phyloP scores from a whole-genome alignment of 495 filamentous ascomycete genomes.

The Podospora anserina region DNA sequence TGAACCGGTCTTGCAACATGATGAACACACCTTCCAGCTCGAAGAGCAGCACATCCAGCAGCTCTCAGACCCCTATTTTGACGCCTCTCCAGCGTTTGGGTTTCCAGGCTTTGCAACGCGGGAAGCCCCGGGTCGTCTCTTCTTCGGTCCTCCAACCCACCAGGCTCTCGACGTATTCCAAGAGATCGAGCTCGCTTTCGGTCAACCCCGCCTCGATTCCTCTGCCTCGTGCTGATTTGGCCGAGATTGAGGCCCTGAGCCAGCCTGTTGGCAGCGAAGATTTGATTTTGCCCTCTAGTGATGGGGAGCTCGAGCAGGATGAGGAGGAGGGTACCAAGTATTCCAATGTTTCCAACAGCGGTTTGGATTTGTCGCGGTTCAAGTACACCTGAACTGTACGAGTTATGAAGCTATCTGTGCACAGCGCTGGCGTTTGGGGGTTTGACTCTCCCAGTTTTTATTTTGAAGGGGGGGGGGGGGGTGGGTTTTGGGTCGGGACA shows the following conservation, averaged over 20 bases:
- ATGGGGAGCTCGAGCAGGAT: conserved; percentile 54
- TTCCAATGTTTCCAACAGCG: conserved; percentile 14
- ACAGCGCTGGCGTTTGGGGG: conserved; percentile 4
- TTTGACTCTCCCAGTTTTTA: conserved; percentile 9
- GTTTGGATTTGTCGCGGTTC: conserved; percentile 54
- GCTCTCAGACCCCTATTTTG: conserved; percentile 24
- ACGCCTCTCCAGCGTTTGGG: conserved; percentile 49
- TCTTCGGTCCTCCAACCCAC: conserved; percentile 29
- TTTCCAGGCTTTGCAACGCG: conserved; percentile 40
- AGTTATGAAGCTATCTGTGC: not conserved
- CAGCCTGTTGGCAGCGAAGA: conserved; percentile 68
- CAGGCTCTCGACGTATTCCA: conserved; percentile 24
- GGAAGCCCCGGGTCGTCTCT: conserved; percentile 33
- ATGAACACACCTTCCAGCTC: conserved; percentile 15
- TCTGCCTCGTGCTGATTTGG: conserved; percentile 40
- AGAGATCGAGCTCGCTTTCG: conserved; percentile 23
- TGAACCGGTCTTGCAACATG: too few relatives aligned
- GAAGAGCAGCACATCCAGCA: conserved; percentile 25
- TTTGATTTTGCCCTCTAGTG: conserved; percentile 65
- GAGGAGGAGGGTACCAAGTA: not conserved
- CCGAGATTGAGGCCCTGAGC: conserved; percentile 40
- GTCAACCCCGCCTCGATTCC: conserved; percentile 44
- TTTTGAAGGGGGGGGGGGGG: not conserved
- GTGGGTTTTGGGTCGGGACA: not conserved
- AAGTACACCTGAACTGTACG: conserved; percentile 43